Evolutionary conservation across 2,329 filamentous ascomycete genomes (phyloP).

Genomic region (Podosphaera fusca): DNA sequence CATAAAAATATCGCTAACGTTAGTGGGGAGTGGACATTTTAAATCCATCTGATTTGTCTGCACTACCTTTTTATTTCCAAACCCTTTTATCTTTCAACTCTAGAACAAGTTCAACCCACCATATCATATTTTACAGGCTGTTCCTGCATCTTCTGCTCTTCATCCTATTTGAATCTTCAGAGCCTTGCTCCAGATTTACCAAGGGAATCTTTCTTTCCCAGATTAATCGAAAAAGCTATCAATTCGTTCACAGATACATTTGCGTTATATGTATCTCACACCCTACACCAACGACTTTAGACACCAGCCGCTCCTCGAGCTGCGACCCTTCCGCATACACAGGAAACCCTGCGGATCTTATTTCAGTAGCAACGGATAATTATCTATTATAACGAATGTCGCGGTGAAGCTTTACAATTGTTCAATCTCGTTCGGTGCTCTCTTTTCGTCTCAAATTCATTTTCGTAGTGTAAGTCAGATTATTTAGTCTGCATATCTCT

Average conservation of each 20-base stretch:
- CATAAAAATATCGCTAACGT: background rate
- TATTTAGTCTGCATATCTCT: slow-evolving; percentile 7
- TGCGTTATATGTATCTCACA: slow-evolving; percentile 20
- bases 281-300: slow-evolving; percentile 63
- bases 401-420: slow-evolving; percentile 23
- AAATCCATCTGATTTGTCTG: background rate
- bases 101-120: background rate
- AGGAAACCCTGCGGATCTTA: slow-evolving; percentile 80
- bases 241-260: slow-evolving; percentile 16
- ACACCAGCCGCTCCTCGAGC: slow-evolving; percentile 82
- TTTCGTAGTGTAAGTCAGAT: slow-evolving; percentile 21
- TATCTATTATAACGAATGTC: slow-evolving; percentile 12
- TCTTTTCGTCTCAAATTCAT: slow-evolving; percentile 17
- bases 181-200: background rate
- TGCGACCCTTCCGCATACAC: slow-evolving; percentile 92
- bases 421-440: slow-evolving; percentile 29
- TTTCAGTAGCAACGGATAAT: slow-evolving; percentile 70
- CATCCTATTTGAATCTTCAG: background rate
- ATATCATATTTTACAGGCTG: background rate
- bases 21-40: background rate
- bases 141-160: background rate
- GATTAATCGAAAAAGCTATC: slow-evolving; percentile 12
- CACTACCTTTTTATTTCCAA: too few relatives aligned
- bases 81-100: too few relatives aligned
- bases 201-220: slow-evolving; percentile 10